Conservation (phyloP, 768 basidiomycete species). For the Jaapia argillacea region DNA sequence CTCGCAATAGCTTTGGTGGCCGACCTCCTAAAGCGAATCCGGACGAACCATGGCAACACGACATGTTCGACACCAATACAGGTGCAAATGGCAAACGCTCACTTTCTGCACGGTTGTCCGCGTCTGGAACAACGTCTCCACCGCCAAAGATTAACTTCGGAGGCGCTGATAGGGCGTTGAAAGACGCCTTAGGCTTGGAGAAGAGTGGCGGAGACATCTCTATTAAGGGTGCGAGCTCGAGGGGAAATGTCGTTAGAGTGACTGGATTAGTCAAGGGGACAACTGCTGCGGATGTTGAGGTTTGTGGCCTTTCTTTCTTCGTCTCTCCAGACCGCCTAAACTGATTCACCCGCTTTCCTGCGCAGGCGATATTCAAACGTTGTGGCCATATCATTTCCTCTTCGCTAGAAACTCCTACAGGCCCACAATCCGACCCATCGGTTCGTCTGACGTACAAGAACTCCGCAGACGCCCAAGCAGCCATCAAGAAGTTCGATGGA, state of each 20-base stretch:
- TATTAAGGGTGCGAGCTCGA: constrained; percentile 62
- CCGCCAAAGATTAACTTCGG: constrained; percentile 44
- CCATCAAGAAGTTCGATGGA: constrained; percentile 68
- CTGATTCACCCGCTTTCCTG: background rate
- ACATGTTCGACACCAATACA: constrained; percentile 53
- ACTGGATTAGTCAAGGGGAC: constrained; percentile 67
- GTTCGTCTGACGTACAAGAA: constrained; percentile 71
- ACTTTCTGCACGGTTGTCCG: constrained; percentile 47
- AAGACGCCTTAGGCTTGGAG: constrained; percentile 39
- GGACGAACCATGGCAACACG: constrained; percentile 63
- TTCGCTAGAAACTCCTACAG: constrained; percentile 14
- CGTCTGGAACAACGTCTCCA: constrained; percentile 20
- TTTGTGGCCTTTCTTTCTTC: constrained; percentile 9
- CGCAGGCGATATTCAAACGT: constrained; percentile 67
- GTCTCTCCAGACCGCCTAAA: no score
- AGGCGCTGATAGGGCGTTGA: constrained; percentile 51
- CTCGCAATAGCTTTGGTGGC: constrained; percentile 37
- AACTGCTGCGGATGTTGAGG: constrained; percentile 71
- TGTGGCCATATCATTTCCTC: constrained; percentile 56
- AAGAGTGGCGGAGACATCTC: constrained; percentile 28
- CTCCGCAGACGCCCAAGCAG: constrained; percentile 47
- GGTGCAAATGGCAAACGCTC: constrained; percentile 24
- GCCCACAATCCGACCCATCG: constrained; percentile 29
- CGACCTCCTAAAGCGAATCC: constrained; percentile 56
- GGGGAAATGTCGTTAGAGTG: constrained; percentile 66